Evolutionary conservation across 2,329 filamentous ascomycete species (phyloP), one percentile per base, ranked within the genome.

Genomic region (Lasiodiplodia hormozganensis): DNA sequence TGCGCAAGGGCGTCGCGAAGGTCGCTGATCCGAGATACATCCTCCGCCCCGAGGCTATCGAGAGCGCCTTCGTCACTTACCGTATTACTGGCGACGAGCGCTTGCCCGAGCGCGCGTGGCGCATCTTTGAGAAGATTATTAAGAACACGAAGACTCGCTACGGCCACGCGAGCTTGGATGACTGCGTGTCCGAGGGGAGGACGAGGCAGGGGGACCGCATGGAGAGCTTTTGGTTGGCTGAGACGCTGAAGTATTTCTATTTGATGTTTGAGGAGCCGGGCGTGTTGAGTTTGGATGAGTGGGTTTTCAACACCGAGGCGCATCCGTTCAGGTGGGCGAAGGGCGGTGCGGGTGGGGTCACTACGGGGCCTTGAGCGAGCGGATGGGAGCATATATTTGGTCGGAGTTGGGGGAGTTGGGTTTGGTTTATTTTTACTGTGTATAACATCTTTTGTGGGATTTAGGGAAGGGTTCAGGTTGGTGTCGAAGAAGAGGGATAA

Each of bases 31-130:
- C 58, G 11, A 36, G 52, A n/a, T 68, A 68, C 38, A 8, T 40
- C 6, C 58, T 68, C n/a, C 58, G 67, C 8, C 84, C 87, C 0
- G 87, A 89, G 76, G 86, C 87, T 2, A 86, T 89, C 69, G 87
- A 89, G 73, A 85, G 83, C 1, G 82, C 89, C 10, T 89, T 88
- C 75, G 81, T 88, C 72, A 79, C 88, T 75, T 88, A 52, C 21
- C 58, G 67, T 58, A 64, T 78, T 73, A 68, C 87, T 0, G 87
- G 87, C 21, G 83, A 88, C 70, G 80, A 80, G 62, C 77, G 73
- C 68, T 79, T 81, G 70, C 79, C 81, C 54, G 82, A 83, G 4
- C 78, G 77, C 1, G 84, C 82, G 1, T 85, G 83, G 83, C 78
- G 82, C 16, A 85, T 85, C 83, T 85, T 83, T 74, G 77, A 76